Percentiles rank a stretch among this genome's conserved stretches.
Evolutionary conservation across 768 basidiomycete species (phyloP).

Genomic region (Lentinula guzmanii): DNA sequence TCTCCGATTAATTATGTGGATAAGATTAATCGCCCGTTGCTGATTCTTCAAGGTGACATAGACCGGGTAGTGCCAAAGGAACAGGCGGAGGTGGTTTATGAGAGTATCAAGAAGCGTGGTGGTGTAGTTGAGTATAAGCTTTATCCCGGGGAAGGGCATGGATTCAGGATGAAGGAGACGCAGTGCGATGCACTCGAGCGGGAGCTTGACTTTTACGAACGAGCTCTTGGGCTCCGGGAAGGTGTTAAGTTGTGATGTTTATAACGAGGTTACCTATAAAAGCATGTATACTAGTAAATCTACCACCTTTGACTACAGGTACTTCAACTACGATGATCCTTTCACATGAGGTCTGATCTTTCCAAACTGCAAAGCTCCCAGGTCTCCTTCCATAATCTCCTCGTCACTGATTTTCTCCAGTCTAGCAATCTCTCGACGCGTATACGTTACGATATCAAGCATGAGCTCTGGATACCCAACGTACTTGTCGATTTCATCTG

Average conservation of each 20-base stretch:
- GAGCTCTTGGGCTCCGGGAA: slow-evolving; percentile 15
- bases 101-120: slow-evolving; percentile 29
- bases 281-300: neutral
- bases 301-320: too few species aligned
- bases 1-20: slow-evolving; percentile 48
- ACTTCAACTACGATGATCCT: neutral
- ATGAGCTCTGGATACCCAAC: slow-evolving; percentile 72
- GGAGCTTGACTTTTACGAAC: slow-evolving; percentile 37
- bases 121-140: slow-evolving; percentile 36
- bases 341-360: slow-evolving; percentile 13
- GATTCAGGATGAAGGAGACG: slow-evolving; percentile 36
- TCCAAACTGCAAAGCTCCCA: slow-evolving; percentile 35
- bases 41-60: slow-evolving; percentile 38
- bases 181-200: slow-evolving; percentile 33
- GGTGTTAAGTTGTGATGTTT: neutral
- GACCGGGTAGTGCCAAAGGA: slow-evolving; percentile 49
- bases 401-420: slow-evolving; percentile 50
- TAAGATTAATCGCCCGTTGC: slow-evolving; percentile 43
- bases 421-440: slow-evolving; percentile 65
- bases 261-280: neutral
- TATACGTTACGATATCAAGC: slow-evolving; percentile 60
- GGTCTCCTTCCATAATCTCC: slow-evolving; percentile 32
- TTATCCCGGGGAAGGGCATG: slow-evolving; percentile 49
- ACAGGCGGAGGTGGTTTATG: slow-evolving; percentile 41
- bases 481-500: slow-evolving; percentile 57